Conservation (phyloP, 78 protist species). For the Chrysochromulina parva region DNA sequence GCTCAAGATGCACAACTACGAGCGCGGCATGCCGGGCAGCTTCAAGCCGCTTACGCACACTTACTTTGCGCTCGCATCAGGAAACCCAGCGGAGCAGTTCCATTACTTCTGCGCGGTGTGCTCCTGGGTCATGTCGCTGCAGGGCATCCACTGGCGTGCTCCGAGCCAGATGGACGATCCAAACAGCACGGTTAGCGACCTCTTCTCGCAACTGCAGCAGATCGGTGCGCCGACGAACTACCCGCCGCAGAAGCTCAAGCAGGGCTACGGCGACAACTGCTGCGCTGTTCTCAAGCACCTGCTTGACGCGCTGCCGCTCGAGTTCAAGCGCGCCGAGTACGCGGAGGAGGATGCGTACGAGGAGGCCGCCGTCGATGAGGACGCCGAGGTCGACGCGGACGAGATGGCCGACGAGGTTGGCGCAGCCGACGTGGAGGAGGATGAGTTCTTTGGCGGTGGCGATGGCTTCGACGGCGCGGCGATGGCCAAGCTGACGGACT, state of each 20-base stretch:
- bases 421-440: not conserved
- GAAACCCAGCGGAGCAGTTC: constrained; percentile 24
- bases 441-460: not conserved
- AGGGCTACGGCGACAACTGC: not conserved
- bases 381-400: not conserved
- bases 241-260: not conserved
- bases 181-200: not conserved
- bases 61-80: not conserved
- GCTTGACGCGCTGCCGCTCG: not conserved
- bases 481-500: not conserved
- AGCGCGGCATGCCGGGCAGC: not conserved
- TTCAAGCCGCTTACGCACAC: not conserved
- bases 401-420: constrained; percentile 18
- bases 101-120: not conserved
- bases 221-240: not conserved
- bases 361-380: constrained; percentile 19
- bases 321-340: not conserved
- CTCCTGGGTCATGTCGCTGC: not conserved
- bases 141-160: not conserved
- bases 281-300: not conserved
- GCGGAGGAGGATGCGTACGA: constrained; percentile 1
- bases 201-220: constrained; percentile 3
- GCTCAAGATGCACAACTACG: constrained; percentile 34
- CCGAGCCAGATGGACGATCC: constrained; percentile 28
- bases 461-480: not conserved